Conservation (phyloP, 2,329 filamentous ascomycete genomes). For the Fusarium nelsonii region DNA sequence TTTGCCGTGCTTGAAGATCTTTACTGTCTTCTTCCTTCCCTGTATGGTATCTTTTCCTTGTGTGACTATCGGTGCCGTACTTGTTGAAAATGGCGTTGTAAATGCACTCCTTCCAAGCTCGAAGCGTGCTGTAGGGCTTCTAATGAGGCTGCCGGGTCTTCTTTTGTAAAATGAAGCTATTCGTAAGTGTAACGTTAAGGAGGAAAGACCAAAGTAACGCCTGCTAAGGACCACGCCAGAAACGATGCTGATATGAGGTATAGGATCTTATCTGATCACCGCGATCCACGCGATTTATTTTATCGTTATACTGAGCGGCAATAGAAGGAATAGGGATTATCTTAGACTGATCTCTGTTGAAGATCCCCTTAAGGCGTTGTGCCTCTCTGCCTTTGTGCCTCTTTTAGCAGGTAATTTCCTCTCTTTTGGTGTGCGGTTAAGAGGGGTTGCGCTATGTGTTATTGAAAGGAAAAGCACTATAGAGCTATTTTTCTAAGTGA, state of each 20-base stretch:
- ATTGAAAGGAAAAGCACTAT: constrained; percentile 31
- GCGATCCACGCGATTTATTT: constrained; percentile 2
- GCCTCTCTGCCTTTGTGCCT: background rate
- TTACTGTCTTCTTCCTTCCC: background rate
- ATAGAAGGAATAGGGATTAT: background rate
- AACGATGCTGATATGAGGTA: background rate
- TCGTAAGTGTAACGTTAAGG: constrained; percentile 21
- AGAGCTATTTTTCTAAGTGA: constrained; percentile 35
- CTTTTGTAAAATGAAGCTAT: constrained; percentile 16
- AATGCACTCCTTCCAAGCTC: constrained; percentile 9
- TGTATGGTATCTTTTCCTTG: background rate
- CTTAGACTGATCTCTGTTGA: background rate
- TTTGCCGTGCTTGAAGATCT: background rate
- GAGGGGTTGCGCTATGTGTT: background rate
- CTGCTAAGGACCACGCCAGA: background rate
- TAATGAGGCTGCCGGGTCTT: background rate
- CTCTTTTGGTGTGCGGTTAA: background rate
- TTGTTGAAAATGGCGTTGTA: constrained; percentile 15
- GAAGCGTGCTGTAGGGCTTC: background rate
- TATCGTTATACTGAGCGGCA: background rate
- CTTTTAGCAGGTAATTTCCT: background rate
- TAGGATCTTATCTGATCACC: background rate
- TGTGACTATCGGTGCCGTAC: background rate
- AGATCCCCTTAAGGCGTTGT: background rate
- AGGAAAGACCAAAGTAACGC: constrained; percentile 30